A percentile compares a stretch with the other conserved stretches of the same genome.
Evolutionary conservation across 306 rosid species (phyloP).

Genomic region (Trifolium pratense): DNA sequence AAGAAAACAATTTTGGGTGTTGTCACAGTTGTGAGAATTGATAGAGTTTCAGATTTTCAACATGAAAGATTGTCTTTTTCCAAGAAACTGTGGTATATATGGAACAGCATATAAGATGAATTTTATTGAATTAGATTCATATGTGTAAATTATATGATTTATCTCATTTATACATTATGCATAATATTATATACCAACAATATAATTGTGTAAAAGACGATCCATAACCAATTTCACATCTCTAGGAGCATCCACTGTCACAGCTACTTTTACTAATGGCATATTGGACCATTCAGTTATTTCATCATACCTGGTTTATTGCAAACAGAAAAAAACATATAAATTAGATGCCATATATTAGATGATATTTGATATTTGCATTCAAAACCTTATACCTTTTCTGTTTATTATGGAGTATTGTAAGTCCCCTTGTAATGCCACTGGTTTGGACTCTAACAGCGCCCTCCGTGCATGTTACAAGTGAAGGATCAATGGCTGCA

Average conservation of each 20-base stretch:
- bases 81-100: too few relatives aligned
- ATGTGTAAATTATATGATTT: too few relatives aligned
- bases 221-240: constrained; percentile 72
- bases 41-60: too few relatives aligned
- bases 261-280: constrained; percentile 88
- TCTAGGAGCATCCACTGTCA: constrained; percentile 83
- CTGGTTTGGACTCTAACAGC: constrained; percentile 86
- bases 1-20: too few relatives aligned
- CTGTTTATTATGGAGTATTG: constrained; percentile 70
- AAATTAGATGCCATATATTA: background rate
- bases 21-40: too few relatives aligned
- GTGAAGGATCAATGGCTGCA: constrained; percentile 81
- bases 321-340: constrained; percentile 24
- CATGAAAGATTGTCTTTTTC: too few relatives aligned
- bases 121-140: too few relatives aligned
- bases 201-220: constrained; percentile 51
- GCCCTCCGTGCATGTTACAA: constrained; percentile 78
- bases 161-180: too few relatives aligned
- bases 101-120: too few relatives aligned
- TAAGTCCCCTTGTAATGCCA: constrained; percentile 91
- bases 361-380: too few relatives aligned
- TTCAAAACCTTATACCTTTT: constrained; percentile 57
- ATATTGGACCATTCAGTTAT: constrained; percentile 80
- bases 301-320: constrained; percentile 71
- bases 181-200: too few relatives aligned